phyloP scores from a whole-genome alignment of 2,329 filamentous ascomycete genomes.

The Phialophora macrospora region DNA sequence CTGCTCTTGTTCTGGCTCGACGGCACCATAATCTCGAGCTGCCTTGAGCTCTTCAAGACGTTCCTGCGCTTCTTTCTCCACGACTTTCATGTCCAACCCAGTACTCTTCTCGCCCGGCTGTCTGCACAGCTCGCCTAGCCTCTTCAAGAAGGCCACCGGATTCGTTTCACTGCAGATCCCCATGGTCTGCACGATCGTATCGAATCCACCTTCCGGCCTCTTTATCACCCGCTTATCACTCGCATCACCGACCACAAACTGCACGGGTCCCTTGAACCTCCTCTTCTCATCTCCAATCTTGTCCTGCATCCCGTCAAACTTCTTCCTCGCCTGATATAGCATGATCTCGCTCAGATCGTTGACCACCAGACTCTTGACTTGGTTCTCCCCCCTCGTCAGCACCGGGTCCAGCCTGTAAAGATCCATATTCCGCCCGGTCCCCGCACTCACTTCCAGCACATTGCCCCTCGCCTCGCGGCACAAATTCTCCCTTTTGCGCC shows the following conservation, averaged over 20 bases:
- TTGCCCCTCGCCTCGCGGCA: conserved; percentile 51
- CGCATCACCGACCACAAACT: conserved; percentile 37
- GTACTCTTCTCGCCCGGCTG: conserved; percentile 36
- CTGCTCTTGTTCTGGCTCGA: conserved; percentile 42
- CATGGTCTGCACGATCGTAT: conserved; percentile 58
- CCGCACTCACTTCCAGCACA: conserved; percentile 56
- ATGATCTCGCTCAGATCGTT: conserved; percentile 56
- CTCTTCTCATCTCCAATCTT: conserved; percentile 14
- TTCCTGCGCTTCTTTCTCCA: conserved; percentile 7
- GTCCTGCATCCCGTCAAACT: conserved; percentile 45
- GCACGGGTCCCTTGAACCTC: conserved; percentile 32
- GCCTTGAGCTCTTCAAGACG: conserved; percentile 30
- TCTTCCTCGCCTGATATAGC: conserved; percentile 52
- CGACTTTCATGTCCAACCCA: conserved; percentile 15
- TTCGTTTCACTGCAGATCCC: conserved; percentile 53
- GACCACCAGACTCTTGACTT: conserved; percentile 50
- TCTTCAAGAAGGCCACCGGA: conserved; percentile 35
- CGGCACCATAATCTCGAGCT: conserved; percentile 46
- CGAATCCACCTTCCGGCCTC: conserved; percentile 44
- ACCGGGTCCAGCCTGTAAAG: conserved; percentile 49
- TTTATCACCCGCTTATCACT: conserved; percentile 26
- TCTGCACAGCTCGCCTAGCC: conserved; percentile 33
- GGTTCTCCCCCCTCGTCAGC: conserved; percentile 40
- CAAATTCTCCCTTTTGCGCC: conserved; percentile 49
- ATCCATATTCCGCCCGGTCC: conserved; percentile 56